A percentile compares a stretch with the other conserved stretches of the same genome.
Evolutionary conservation across 2,329 filamentous ascomycete species (phyloP).

Genomic region (Whalleya microplaca): DNA sequence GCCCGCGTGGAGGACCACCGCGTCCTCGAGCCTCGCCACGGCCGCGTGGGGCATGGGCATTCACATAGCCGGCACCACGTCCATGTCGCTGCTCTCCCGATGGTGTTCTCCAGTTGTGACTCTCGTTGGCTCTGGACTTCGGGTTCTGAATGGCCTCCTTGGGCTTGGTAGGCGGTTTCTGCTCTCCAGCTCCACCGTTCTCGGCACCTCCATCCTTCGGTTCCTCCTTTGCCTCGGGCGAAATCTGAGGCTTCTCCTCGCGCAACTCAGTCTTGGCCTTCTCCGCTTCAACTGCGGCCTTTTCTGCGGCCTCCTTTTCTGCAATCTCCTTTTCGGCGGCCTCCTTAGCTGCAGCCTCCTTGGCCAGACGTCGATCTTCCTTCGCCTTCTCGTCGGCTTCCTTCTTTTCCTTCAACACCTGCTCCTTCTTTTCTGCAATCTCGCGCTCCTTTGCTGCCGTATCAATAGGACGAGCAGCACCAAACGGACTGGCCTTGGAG

Average conservation of each 20-base stretch:
- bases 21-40: constrained; percentile 42
- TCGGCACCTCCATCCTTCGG: constrained; percentile 31
- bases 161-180: constrained; percentile 50
- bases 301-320: constrained; percentile 39
- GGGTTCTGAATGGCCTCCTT: constrained; percentile 48
- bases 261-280: constrained; percentile 40
- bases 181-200: constrained; percentile 47
- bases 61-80: constrained; percentile 31
- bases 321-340: constrained; percentile 38
- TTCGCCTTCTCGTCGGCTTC: constrained; percentile 86
- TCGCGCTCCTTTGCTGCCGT: constrained; percentile 87
- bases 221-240: constrained; percentile 34
- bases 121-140: constrained; percentile 61
- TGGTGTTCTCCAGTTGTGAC: constrained; percentile 63
- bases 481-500: constrained; percentile 89
- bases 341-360: constrained; percentile 66
- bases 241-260: constrained; percentile 42
- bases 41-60: constrained; percentile 38
- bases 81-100: constrained; percentile 49
- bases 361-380: constrained; percentile 70
- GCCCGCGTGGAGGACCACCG: constrained; percentile 49
- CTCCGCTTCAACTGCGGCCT: constrained; percentile 29
- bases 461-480: constrained; percentile 91
- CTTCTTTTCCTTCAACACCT: constrained; percentile 77
- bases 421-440: constrained; percentile 84